Conservation (phyloP, 2,329 filamentous ascomycete species). For the Simplicillium sp. region DNA sequence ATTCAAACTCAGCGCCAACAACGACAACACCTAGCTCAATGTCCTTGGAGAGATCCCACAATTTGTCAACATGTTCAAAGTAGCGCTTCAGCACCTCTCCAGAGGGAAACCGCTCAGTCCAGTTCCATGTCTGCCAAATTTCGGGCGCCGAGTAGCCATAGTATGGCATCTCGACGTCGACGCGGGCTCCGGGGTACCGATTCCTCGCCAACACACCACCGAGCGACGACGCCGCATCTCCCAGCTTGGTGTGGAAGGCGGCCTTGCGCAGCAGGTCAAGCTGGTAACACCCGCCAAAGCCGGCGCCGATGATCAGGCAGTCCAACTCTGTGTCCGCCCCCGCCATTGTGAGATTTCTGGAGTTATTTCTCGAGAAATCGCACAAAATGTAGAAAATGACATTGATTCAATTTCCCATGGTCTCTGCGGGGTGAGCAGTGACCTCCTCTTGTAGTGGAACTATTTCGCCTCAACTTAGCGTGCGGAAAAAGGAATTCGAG, state of each 20-base stretch:
- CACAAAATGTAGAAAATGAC: too few species aligned
- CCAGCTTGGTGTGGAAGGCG: slow-evolving; percentile 31
- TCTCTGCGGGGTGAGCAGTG: too few species aligned
- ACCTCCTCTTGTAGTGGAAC: too few species aligned
- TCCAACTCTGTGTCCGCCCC: slow-evolving; percentile 2
- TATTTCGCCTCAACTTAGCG: too few species aligned
- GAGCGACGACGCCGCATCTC: slow-evolving; percentile 33
- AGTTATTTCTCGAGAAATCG: too few species aligned
- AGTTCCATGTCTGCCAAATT: slow-evolving; percentile 39
- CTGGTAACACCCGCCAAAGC: slow-evolving; percentile 24
- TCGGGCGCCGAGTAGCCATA: slow-evolving; percentile 38
- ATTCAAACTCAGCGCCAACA: slow-evolving; percentile 34
- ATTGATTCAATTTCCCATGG: too few species aligned
- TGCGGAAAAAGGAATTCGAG: too few species aligned
- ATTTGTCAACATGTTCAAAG: slow-evolving; percentile 45
- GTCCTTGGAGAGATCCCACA: slow-evolving; percentile 38
- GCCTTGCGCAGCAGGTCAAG: slow-evolving; percentile 34
- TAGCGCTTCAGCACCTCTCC: slow-evolving; percentile 39
- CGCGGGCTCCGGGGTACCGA: slow-evolving; percentile 36
- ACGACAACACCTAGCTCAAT: slow-evolving; percentile 40
- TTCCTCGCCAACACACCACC: slow-evolving; percentile 44
- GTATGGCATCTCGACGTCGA: slow-evolving; percentile 34
- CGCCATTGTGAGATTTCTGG: not conserved
- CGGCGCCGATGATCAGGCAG: slow-evolving; percentile 12
- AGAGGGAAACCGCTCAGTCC: slow-evolving; percentile 34